Conservation (phyloP, 768 basidiomycete genomes). For the Lentinula guzmanii region DNA sequence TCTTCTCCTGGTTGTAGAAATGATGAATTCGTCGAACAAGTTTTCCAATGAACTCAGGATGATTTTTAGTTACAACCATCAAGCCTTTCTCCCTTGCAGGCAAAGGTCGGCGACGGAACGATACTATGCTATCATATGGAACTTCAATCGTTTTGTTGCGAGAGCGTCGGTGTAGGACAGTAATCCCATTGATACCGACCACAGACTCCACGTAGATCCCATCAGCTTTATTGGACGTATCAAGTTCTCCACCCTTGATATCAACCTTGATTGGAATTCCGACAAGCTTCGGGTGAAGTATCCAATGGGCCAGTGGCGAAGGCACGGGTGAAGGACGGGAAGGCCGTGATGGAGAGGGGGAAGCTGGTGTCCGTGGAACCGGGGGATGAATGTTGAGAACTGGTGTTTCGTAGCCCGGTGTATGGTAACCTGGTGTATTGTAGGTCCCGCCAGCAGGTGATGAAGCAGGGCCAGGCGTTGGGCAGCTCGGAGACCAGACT, state of each 20-base stretch:
- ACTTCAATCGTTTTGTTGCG: neutral
- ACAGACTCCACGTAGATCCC: neutral
- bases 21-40: neutral
- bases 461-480: too few species aligned
- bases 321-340: neutral
- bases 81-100: neutral
- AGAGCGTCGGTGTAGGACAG: neutral
- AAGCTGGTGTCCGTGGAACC: neutral
- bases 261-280: neutral
- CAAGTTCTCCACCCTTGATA: neutral
- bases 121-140: neutral
- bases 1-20: neutral
- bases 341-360: neutral
- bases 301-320: neutral
- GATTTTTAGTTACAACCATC: neutral
- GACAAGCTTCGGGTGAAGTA: neutral
- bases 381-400: neutral
- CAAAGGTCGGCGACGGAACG: neutral
- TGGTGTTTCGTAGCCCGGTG: neutral
- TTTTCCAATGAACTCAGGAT: neutral
- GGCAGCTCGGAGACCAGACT: too few species aligned
- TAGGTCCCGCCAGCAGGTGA: too few species aligned
- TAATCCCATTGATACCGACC: neutral
- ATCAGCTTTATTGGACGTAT: neutral
- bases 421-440: too few species aligned